Evolutionary conservation across 495 filamentous ascomycete genomes (phyloP).

Genomic region (Physcia stellaris): DNA sequence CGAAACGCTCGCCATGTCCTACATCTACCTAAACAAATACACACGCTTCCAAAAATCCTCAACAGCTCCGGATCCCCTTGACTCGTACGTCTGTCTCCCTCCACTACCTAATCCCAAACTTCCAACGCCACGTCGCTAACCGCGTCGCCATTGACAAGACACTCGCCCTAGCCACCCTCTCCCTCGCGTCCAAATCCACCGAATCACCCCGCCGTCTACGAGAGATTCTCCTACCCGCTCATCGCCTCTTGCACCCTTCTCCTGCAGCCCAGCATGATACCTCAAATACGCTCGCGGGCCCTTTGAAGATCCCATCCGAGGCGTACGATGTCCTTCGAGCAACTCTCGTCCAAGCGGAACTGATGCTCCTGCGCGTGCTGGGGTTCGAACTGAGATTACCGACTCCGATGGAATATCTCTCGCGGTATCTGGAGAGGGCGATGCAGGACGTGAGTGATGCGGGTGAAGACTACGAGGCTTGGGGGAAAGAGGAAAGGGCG

Average conservation of each 20-base stretch:
- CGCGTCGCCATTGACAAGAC: slow-evolving; percentile 22
- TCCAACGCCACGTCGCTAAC: slow-evolving; percentile 5
- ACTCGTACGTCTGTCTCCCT: slow-evolving; percentile 16
- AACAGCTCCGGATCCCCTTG: slow-evolving; percentile 5
- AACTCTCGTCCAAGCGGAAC: slow-evolving; percentile 29
- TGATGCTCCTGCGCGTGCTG: slow-evolving; percentile 27
- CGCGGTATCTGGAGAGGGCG: slow-evolving; percentile 24
- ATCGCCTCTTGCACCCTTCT: slow-evolving; percentile 24
- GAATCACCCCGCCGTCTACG: slow-evolving; percentile 30
- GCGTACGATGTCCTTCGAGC: slow-evolving; percentile 26
- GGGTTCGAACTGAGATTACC: slow-evolving; percentile 27
- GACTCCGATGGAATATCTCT: slow-evolving; percentile 26
- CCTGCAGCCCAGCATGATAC: neutral
- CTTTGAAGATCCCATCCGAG: slow-evolving; percentile 25
- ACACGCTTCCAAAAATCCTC: slow-evolving; percentile 12
- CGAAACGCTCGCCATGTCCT: slow-evolving; percentile 29
- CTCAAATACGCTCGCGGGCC: slow-evolving; percentile 2
- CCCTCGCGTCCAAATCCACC: slow-evolving; percentile 28
- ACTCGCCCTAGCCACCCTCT: slow-evolving; percentile 26
- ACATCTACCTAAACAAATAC: slow-evolving; percentile 31
- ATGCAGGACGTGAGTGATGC: slow-evolving; percentile 12
- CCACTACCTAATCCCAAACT: neutral
- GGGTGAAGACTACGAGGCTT: slow-evolving; percentile 20
- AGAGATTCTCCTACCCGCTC: slow-evolving; percentile 28
- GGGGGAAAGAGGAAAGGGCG: slow-evolving; percentile 20